Base-by-base conservation (phyloP, 2,329 filamentous ascomycete species). In the Fusarium bactridioides region DNA sequence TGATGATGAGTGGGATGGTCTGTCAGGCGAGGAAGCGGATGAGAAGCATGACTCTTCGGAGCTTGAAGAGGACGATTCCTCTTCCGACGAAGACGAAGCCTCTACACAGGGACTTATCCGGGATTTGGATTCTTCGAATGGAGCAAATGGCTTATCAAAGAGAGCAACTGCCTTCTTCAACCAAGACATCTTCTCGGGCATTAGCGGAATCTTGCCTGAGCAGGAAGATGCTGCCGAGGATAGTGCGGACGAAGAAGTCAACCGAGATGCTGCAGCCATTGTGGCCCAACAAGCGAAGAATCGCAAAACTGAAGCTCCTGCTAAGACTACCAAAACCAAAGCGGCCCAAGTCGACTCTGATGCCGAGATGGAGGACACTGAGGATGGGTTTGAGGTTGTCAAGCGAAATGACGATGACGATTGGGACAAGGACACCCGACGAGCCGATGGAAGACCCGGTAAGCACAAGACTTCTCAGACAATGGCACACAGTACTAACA, bases 1-100 rank as follows among this genome's bases (percentile, higher is more conserved):
- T 58, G 94, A 97, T 65, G 94, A 94, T 19, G 95, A 97, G 79
- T 99, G 95, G 92, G 93, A 97, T 75, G 96, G 96, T 3, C 90
- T 98, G 67, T 97, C 93, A 27, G 89, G 87, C 16, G 89, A 88
- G 50, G 88, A 88, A n/a, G 72, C 61, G 13, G 86, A 88, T 7
- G 89, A 91, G 4, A 84, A 86, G 11, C 82, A 82, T 7, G 82
- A 80, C 62, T 81, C 89, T 4, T 81, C 80, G 18, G 90, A 92
- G 68, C 84, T 95, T 31, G 87, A 88, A 10, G 83, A 83, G 13
- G 82, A 80, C 27, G 80, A 77, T 23, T 80, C 80, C 19, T 80
- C 83, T 11, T 79, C 81, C 3, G 82, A 81, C 7, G 77, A 80
- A 13, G 76, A 75, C 5, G 67, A 64, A 7, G 29, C 67, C 7